phyloP scores from a whole-genome alignment of 1,139 yeast species.

The Diutina siamensis region DNA sequence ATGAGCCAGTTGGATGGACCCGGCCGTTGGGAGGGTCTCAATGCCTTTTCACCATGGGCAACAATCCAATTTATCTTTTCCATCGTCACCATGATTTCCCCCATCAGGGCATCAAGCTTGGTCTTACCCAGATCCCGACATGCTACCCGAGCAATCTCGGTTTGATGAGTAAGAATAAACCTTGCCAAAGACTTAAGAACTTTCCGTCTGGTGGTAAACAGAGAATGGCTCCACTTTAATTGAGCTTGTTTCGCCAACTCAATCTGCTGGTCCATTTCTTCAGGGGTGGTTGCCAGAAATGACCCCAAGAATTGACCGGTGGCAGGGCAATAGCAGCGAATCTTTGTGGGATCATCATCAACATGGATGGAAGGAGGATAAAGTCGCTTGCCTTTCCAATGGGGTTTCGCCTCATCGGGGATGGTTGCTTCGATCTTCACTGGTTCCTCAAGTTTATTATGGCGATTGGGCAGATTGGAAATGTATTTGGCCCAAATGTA shows the following conservation, averaged over 20 bases:
- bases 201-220: constrained; percentile 54
- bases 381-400: constrained; percentile 83
- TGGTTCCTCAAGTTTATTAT: constrained; percentile 34
- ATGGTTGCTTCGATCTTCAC: constrained; percentile 32
- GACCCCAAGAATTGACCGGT: constrained; percentile 83
- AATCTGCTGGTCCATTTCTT: constrained; percentile 61
- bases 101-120: constrained; percentile 90
- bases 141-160: constrained; percentile 78
- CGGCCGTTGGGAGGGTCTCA: constrained; percentile 65
- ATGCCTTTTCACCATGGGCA: constrained; percentile 64
- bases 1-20: constrained; percentile 73
- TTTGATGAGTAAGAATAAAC: constrained; percentile 72
- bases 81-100: constrained; percentile 85
- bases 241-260: constrained; percentile 49
- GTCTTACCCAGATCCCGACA: constrained; percentile 97
- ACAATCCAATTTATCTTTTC: constrained; percentile 88
- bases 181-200: constrained; percentile 61
- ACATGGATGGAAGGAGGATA: constrained; percentile 43
- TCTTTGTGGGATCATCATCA: constrained; percentile 48
- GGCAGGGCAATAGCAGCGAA: constrained; percentile 90
- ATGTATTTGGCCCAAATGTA: constrained; percentile 28
- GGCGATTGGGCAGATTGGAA: constrained; percentile 27
- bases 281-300: constrained; percentile 46
- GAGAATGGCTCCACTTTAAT: constrained; percentile 42
- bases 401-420: constrained; percentile 80